phyloP scores from a whole-genome alignment of 352 stramenopile genomes.

The Phytophthora constricta region DNA sequence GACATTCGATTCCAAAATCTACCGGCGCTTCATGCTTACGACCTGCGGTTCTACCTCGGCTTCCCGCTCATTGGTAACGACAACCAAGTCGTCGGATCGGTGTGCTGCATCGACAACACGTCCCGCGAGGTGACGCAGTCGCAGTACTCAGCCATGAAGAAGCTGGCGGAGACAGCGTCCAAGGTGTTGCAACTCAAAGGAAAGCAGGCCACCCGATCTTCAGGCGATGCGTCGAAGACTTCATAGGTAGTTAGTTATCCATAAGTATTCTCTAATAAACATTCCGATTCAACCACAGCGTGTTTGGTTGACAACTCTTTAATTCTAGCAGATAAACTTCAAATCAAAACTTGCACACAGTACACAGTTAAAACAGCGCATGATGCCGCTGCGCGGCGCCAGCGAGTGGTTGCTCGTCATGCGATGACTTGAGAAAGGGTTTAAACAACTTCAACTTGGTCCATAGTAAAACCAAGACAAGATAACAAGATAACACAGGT shows the following conservation, averaged over 20 bases:
- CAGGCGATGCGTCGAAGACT: conserved; percentile 4
- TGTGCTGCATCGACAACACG: conserved; percentile 66
- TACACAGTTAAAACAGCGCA: too few relatives aligned
- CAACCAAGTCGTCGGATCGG: conserved; percentile 57
- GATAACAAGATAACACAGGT: too few relatives aligned
- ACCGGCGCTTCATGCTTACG: conserved; percentile 27
- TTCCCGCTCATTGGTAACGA: conserved; percentile 52
- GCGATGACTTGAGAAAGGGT: too few relatives aligned
- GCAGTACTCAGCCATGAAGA: conserved; percentile 66
- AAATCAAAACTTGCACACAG: too few relatives aligned
- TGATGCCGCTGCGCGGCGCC: too few relatives aligned
- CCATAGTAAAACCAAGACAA: too few relatives aligned
- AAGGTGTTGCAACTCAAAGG: conserved; percentile 45
- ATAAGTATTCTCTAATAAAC: not conserved
- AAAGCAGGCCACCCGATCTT: conserved; percentile 20
- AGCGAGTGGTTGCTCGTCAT: too few relatives aligned
- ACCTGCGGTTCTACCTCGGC: conserved; percentile 54
- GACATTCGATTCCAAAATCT: conserved; percentile 76
- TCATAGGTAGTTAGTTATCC: not conserved
- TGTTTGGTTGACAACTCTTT: too few relatives aligned
- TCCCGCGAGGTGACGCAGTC: conserved; percentile 55
- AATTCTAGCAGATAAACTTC: too few relatives aligned
- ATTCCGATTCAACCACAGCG: not conserved
- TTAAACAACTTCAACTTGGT: too few relatives aligned
- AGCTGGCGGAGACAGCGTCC: conserved; percentile 54